Base-by-base conservation (phyloP, 2,329 filamentous ascomycete species). In the Venturia nashicola region DNA sequence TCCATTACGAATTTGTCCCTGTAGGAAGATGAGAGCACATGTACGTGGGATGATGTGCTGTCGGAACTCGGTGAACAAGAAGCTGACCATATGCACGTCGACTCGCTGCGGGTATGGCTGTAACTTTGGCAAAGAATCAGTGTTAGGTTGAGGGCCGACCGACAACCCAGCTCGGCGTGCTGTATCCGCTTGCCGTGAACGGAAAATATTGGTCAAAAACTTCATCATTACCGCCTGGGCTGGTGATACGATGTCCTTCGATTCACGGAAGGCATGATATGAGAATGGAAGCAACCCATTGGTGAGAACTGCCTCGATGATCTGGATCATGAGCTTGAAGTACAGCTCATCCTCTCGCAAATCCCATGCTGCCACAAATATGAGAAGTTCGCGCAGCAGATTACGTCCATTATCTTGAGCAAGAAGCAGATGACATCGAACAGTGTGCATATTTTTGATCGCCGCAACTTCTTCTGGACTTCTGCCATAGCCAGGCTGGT, bases 321-420 rank as follows among this genome's bases (percentile, higher is more conserved):
- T 96, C 75, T 97, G 92, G 55, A 91, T 89, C 75, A 95, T 97
- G 73, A 97, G 90, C 73, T 96, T 93, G 79, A 96, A 97, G 71
- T 97, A 96, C 44, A 96, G 84, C 66, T 95, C 91, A 66, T 93
- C 88, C 73, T 97, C 92, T 48, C 91, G 88, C 70, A 97, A 86
- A 72, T 97, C 93, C 93, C 93, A 97, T 9, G 96, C 92, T 5
- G 93, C 93, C 67, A 97, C 96, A 73, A 97, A 97, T 65, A 97
- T 95, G 54, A 97, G 80, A 70, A 97, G 84, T 74, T 97, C 93
- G 64, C 93, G 83, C 1, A 97, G 80, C 4, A 97, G 79, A 71
- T 95, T 96, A 68, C 92, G 87, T 3, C 93, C 93, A 67, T 91
- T 95, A 71, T 96, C 91, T 66, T 96, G 85, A 0, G 91, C 91